These are phyloP conservation scores for Lenzites betulinus DNA, from an alignment of 768 basidiomycete species.

Conservation along the genomic window DNA sequence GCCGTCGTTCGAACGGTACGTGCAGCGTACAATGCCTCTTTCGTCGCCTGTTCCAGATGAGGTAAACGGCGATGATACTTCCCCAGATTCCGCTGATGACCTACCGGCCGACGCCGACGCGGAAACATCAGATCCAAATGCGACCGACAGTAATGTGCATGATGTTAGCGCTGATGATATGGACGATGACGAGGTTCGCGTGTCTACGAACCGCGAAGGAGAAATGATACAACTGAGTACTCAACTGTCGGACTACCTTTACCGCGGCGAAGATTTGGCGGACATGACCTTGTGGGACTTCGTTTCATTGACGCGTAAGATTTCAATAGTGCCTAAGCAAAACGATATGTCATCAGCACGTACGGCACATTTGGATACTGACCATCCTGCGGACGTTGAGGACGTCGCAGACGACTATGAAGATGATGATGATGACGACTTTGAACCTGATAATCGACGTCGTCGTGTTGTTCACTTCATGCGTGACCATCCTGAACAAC, in stretches of 20 bases:
- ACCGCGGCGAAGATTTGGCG: background rate
- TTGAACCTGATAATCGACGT: background rate
- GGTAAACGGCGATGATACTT: no score
- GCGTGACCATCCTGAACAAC: background rate
- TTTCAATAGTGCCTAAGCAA: no score
- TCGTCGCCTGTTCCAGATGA: no score
- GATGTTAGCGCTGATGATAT: background rate
- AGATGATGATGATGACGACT: background rate
- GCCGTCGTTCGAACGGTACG: conserved; percentile 33
- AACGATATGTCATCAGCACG: no score
- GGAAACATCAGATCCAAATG: no score
- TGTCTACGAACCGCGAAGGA: background rate
- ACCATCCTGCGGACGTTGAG: background rate
- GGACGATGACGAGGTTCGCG: background rate
- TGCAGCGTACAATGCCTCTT: conserved; percentile 18
- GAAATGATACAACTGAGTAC: background rate
- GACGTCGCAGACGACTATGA: background rate
- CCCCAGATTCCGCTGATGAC: no score
- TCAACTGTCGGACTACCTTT: background rate
- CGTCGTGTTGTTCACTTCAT: background rate
- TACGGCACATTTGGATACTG: no score
- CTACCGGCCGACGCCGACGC: no score
- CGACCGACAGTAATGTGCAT: no score
- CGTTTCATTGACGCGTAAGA: background rate
- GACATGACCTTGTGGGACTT: background rate